Base-by-base conservation (phyloP, 108 stramenopile species). In the Conticribra weissflogii region DNA sequence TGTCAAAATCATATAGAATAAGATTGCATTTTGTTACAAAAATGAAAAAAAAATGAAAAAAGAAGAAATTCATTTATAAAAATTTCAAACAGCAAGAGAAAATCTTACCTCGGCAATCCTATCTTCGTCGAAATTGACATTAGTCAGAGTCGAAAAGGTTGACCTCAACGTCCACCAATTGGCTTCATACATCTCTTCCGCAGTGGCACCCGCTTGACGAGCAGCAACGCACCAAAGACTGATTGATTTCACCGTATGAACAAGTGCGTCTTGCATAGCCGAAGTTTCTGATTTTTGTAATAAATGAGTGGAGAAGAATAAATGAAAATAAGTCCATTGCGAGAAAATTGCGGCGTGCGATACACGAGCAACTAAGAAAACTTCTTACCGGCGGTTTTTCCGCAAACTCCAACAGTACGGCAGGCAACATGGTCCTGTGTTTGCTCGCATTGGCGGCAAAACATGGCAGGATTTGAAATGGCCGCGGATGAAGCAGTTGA, bases 361-460 rank as follows among this genome's bases (percentile, higher is more conserved):
- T 51, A 3, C 19, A 21, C 50, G 19, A 17, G 19, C 50, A 14
- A 19, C 50, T 18, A 19, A 50, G 32, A 44, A 16, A 67, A 53
- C 25, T 45, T 56, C 16, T 59, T 70, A 54, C 85, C 87, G 31
- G 81, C 33, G 24, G 81, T 83, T 70, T 91, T 91, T 24, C 90
- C 90, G 46, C 90, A 88, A 4, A 87, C 74, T 34, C 90, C 90
- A 12, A 87, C 74, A 0, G 85, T 79, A n/a, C 85, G 83, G 59
- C 90, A 91, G 9, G 86, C 90, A 48, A 76, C 34, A 59, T 88
- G 87, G 68, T 91, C 86, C 41, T 72, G 63, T 21, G 90, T 88
- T 64, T 91, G 90, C 72, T 91, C 90, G 59, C 90, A 91, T 78
- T 91, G 90, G 57, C 87, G 84, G 72, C 90, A 91, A 63, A 91